Evolutionary conservation across 148 eudicot genomes (phyloP).

Genomic region (Chenopodium album): DNA sequence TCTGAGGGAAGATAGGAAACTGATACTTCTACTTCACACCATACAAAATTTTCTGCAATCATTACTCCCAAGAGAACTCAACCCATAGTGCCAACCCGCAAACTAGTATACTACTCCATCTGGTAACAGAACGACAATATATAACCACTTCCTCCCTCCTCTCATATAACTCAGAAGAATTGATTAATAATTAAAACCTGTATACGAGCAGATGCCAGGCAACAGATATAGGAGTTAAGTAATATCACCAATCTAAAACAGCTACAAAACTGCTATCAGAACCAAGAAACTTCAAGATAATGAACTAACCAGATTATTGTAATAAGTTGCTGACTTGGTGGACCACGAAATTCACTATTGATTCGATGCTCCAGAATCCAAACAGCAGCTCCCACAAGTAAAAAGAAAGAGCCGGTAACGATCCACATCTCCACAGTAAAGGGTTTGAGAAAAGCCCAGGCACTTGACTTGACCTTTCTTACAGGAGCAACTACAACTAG

Average conservation of each 20-base stretch:
- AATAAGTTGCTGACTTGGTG: conserved; percentile 66
- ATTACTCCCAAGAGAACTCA: not conserved
- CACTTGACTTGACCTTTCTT: conserved; percentile 39
- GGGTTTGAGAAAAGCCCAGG: conserved; percentile 77
- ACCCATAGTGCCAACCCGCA: not conserved
- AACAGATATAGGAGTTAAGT: not conserved
- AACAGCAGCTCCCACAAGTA: conserved; percentile 64
- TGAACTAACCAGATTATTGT: conserved; percentile 64
- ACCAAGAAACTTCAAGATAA: conserved; percentile 6
- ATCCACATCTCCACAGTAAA: conserved; percentile 64
- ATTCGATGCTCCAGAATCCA: conserved; percentile 83
- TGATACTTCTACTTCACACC: not conserved
- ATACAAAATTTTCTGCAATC: not conserved
- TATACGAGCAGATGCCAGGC: not conserved
- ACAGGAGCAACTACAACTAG: conserved; percentile 68
- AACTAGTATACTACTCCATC: not conserved
- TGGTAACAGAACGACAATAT: not conserved
- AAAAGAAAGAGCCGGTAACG: conserved; percentile 55
- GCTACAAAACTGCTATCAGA: not conserved
- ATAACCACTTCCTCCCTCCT: not conserved
- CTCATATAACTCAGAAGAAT: not conserved
- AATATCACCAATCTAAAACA: not conserved
- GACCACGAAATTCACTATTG: conserved; percentile 73
- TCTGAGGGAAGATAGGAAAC: not conserved
- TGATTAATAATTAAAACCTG: not conserved